Conservation (phyloP, 306 rosid genomes). For the Cotoneaster glaucophyllus region DNA sequence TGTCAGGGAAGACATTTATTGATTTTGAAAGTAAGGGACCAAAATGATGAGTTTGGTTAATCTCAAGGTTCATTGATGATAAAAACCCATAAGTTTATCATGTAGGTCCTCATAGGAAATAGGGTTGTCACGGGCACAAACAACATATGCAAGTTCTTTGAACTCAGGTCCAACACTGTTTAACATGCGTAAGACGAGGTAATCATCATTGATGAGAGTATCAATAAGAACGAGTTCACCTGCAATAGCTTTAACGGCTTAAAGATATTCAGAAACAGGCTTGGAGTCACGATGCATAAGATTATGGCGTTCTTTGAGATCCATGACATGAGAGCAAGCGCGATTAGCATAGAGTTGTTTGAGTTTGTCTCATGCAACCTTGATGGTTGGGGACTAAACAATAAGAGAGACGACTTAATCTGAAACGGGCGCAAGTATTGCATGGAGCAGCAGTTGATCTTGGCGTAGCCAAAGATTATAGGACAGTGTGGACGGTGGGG, state of each 20-base stretch:
- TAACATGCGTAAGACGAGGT: too few species aligned
- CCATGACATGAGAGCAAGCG: neutral
- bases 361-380: neutral
- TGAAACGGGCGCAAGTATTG: neutral
- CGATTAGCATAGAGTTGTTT: neutral
- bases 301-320: neutral
- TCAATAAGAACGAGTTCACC: neutral
- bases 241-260: neutral
- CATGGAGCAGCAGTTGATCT: neutral
- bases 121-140: too few species aligned
- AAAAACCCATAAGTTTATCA: too few species aligned
- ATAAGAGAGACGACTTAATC: neutral
- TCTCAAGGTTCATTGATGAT: too few species aligned
- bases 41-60: too few species aligned
- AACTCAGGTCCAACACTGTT: too few species aligned
- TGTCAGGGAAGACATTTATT: too few species aligned
- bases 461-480: neutral
- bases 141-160: too few species aligned
- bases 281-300: neutral
- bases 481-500: neutral
- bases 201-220: too few species aligned
- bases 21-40: too few species aligned
- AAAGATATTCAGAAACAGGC: neutral
- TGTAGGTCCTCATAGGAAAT: too few species aligned
- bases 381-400: neutral